Conservation (phyloP, 2,329 filamentous ascomycete species). For the Penicillium sp. region DNA sequence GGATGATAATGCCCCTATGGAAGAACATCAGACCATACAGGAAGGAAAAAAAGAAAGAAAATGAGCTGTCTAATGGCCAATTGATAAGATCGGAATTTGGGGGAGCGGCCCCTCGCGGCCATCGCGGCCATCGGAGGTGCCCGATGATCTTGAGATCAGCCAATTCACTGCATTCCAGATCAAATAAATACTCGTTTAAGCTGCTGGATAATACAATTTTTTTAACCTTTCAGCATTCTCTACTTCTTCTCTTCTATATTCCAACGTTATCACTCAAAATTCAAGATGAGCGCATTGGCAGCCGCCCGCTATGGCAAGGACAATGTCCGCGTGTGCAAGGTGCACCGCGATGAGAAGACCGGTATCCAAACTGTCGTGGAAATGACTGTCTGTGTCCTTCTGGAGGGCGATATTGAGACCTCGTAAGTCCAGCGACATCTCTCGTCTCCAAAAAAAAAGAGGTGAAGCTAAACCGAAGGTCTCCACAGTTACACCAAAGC, state of each 20-base stretch:
- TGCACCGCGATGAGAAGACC: slow-evolving; percentile 73
- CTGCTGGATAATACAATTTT: neutral
- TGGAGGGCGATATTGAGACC: slow-evolving; percentile 87
- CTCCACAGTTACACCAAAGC: slow-evolving; percentile 75
- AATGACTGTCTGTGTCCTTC: slow-evolving; percentile 88
- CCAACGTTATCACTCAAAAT: neutral
- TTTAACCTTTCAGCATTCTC: neutral
- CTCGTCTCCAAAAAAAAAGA: neutral
- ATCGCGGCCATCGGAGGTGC: slow-evolving; percentile 42
- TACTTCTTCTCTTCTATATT: neutral
- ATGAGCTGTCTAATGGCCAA: neutral
- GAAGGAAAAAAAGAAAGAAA: neutral
- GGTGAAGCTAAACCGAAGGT: slow-evolving; percentile 6
- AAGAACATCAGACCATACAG: neutral
- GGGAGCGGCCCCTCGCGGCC: slow-evolving; percentile 33
- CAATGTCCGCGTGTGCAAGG: slow-evolving; percentile 97
- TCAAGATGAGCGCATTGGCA: slow-evolving; percentile 38
- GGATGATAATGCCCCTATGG: neutral
- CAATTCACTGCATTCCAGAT: neutral
- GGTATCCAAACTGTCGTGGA: slow-evolving; percentile 83
- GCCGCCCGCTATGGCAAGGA: slow-evolving; percentile 65
- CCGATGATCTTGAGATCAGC: slow-evolving; percentile 26
- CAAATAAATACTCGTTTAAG: slow-evolving; percentile 2
- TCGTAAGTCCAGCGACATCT: slow-evolving; percentile 54
- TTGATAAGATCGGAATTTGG: slow-evolving; percentile 31